A percentile compares a stretch with the other conserved stretches of the same genome.
Conservation (phyloP, 768 basidiomycete genomes). For the Termitomyces sp. region DNA sequence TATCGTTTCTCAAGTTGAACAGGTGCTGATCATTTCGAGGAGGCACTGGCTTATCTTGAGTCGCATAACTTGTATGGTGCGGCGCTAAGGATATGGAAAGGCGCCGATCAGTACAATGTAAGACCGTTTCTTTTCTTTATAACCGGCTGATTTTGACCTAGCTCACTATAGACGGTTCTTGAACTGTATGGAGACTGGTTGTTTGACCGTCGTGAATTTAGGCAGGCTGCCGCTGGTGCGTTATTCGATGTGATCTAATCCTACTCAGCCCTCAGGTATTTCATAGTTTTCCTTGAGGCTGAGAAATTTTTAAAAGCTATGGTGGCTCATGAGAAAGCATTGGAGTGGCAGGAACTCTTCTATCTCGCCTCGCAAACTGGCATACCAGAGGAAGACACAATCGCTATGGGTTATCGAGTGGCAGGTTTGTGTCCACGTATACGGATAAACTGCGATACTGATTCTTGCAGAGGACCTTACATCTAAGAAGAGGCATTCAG, state of each 20-base stretch:
- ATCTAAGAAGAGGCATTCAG: slow-evolving; percentile 72
- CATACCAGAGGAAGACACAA: slow-evolving; percentile 48
- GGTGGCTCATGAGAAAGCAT: slow-evolving; percentile 79
- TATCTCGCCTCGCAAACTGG: slow-evolving; percentile 59
- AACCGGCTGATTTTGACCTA: background rate
- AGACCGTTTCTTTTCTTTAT: slow-evolving; percentile 11
- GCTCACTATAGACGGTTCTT: slow-evolving; percentile 49
- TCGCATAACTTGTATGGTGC: slow-evolving; percentile 67
- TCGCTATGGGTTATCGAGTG: slow-evolving; percentile 66
- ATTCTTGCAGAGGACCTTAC: slow-evolving; percentile 63
- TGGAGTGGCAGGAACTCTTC: slow-evolving; percentile 92
- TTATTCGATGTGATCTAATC: background rate
- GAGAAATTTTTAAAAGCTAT: slow-evolving; percentile 65
- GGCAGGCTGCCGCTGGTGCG: slow-evolving; percentile 77
- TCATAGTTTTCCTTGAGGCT: slow-evolving; percentile 70
- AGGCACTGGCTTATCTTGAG: slow-evolving; percentile 77
- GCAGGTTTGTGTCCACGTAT: slow-evolving; percentile 52
- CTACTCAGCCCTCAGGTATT: slow-evolving; percentile 2
- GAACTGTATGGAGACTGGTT: slow-evolving; percentile 83
- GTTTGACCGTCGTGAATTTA: slow-evolving; percentile 79
- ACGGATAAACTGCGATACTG: background rate
- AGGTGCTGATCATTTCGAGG: slow-evolving; percentile 72
- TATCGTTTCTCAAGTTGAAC: background rate
- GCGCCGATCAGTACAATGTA: slow-evolving; percentile 59
- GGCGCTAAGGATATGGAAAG: slow-evolving; percentile 73